Evolutionary conservation across 257 asterid genomes (phyloP), one percentile per base, ranked within the genome.

Genomic region (Solanum boliviense): DNA sequence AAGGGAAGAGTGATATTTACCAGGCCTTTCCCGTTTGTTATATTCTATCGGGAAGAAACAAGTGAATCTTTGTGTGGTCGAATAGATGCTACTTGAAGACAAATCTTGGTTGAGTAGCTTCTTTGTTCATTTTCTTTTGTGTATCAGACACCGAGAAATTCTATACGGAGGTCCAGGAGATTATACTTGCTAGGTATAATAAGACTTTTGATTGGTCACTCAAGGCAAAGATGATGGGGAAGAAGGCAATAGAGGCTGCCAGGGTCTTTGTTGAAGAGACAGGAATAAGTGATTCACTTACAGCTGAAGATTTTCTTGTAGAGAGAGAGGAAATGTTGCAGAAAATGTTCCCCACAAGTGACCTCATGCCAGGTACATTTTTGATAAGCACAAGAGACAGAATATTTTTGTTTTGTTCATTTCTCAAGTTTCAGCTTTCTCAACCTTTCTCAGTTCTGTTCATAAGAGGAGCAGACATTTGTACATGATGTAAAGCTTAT

Each of bases 171-270:
- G 99, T 97, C 87, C 99, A 97, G 91, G 98, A 97, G 92, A 94
- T 71, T 44, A 93, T 97, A 87, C 98, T 97, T 32, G 92, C 98
- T 16, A 94, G 98, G 92, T 95, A 91, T 91, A 93, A 92, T 78
- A 97, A 95, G 91, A 95, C 95, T 68, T 95, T 97, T 95, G 99
- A 95, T 87, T 97, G 99, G 99, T 92, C 99, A 84, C 94, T 97
- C 70, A 95, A 95, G 94, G 98, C 99, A 32, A 95, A 93, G 92
- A 95, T 97, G 99, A 95, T 97, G 99, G 99, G 99, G 7, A 97
- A 72, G 94, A 97, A 97, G 91, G 99, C 99, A 39, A 95, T 97
- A 71, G 99, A 95, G 93, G 98, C 99, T 86, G 98, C 99, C 81
- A 93, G 93, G 85, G 93, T 97, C 65, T 97, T 95, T 91, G 99